Percentiles rank a stretch among this genome's conserved stretches.
Conservation (phyloP, 768 basidiomycete species). For the Roridomyces roridus region DNA sequence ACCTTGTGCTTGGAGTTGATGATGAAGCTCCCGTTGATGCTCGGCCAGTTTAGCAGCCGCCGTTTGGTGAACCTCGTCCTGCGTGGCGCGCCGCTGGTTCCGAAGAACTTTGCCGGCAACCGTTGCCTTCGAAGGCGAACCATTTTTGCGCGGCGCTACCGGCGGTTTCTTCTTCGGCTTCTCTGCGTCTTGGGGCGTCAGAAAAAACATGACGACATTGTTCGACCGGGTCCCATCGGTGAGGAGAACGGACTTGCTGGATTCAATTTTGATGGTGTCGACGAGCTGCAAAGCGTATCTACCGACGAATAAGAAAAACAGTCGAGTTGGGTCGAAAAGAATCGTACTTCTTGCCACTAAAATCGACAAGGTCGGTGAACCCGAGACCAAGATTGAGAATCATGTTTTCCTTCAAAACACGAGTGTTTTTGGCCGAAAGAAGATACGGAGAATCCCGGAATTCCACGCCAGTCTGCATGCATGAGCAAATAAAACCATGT, state of each 20-base stretch:
- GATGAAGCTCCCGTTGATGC: conserved; percentile 87
- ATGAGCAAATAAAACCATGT: not conserved
- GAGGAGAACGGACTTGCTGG: conserved; percentile 68
- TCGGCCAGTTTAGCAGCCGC: conserved; percentile 81
- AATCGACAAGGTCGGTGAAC: conserved; percentile 82
- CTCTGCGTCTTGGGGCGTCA: conserved; percentile 65
- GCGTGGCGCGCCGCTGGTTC: conserved; percentile 87
- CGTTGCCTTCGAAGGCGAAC: conserved; percentile 75
- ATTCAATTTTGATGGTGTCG: conserved; percentile 84
- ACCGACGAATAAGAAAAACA: conserved; percentile 7
- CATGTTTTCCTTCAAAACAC: conserved; percentile 79
- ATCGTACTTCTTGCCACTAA: conserved; percentile 76
- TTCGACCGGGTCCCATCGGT: conserved; percentile 85
- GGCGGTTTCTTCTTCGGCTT: conserved; percentile 60
- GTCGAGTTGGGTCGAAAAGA: not conserved
- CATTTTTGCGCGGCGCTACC: conserved; percentile 60
- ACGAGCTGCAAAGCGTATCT: conserved; percentile 90
- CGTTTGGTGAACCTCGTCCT: conserved; percentile 83
- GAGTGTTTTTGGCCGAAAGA: conserved; percentile 80
- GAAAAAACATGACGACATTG: conserved; percentile 90
- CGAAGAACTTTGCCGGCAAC: conserved; percentile 87
- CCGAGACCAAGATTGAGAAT: conserved; percentile 85
- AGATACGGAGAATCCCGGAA: conserved; percentile 90
- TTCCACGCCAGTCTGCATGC: conserved; percentile 86
- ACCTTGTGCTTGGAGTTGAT: conserved; percentile 77